Base-by-base conservation (phyloP, 768 basidiomycete genomes). In the Tulasnella sp. region DNA sequence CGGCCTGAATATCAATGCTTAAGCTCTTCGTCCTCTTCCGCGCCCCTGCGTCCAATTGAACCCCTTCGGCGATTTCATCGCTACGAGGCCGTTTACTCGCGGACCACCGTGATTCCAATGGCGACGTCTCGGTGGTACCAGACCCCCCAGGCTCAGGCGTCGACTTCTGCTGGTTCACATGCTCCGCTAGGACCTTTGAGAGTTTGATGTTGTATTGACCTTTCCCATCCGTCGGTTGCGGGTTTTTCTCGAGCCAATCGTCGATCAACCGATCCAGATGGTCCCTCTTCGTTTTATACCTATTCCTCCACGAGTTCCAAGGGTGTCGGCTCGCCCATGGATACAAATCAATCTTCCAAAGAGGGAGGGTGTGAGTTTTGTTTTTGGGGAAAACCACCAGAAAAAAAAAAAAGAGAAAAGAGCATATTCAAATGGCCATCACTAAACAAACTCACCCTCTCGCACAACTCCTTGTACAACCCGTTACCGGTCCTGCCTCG, bases 281-380 rank as follows among this genome's bases (percentile, higher is more conserved):
- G 19, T 3, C 19, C n/a, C 44, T 25, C 15, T 49, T 46, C 12
- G 24, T 58, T 9, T 58, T 58, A 21, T 58, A 58, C 4, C 56
- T 22, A 38, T 58, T 58, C 21, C 56, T 3, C 56, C 56, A 58
- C 3, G 56, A 58, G n/a, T 58, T 29, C 56, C 56, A 58, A 24
- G 56, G 7, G 25, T 58, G 56, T 22, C 29, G 25, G 9, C 17
- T 30, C 4, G 56, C 56, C 56, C 56, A 58, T 15, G 56, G 56
- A 25, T 58, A 58, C 7, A 58, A 12, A 25, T 58, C 56, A n/a
- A 27, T 22, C 56, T 58, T n/a, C n/a, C n/a, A n/a, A n/a, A n/a
- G n/a, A 24, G 25, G 34, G n/a, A 27, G 17, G 17, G 9, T 12
- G 15, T 3, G 19, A 43, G 7, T 43, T 31, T 55, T 21, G 43